phyloP scores from a whole-genome alignment of 495 filamentous ascomycete species.

The Zalerion maritima region DNA sequence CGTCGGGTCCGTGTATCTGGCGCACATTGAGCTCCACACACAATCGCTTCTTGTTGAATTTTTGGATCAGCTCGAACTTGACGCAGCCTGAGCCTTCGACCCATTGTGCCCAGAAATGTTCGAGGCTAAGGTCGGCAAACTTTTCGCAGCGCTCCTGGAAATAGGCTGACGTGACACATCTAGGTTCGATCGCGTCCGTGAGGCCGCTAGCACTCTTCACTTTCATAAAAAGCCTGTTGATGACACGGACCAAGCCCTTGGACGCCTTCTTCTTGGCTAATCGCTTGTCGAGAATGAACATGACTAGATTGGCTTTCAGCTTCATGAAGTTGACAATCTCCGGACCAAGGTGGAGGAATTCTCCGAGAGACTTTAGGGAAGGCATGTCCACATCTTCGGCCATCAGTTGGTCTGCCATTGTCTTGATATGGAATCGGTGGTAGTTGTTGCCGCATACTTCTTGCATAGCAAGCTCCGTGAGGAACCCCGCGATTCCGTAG shows the following conservation, averaged over 20 bases:
- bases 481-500: conserved; percentile 80
- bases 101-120: conserved; percentile 89
- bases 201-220: conserved; percentile 60
- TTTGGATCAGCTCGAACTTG: conserved; percentile 64
- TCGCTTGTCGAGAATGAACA: conserved; percentile 85
- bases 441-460: conserved; percentile 87
- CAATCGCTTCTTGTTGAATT: conserved; percentile 95
- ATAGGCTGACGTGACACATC: conserved; percentile 50
- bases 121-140: conserved; percentile 67
- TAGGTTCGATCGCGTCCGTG: conserved; percentile 51
- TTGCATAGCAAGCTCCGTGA: conserved; percentile 83
- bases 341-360: conserved; percentile 60
- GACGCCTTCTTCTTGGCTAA: conserved; percentile 76
- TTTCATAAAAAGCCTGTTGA: conserved; percentile 64
- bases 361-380: conserved; percentile 66
- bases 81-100: conserved; percentile 78
- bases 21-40: conserved; percentile 85
- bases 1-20: no score
- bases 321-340: conserved; percentile 78
- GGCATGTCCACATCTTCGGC: conserved; percentile 71
- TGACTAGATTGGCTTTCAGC: conserved; percentile 78
- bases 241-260: conserved; percentile 68
- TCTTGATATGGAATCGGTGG: conserved; percentile 81
- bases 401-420: conserved; percentile 63
- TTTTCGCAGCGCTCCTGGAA: conserved; percentile 79